Evolutionary conservation across 805 yeast genomes (phyloP).

Genomic region (Tetrapisispora namnaoensis): DNA sequence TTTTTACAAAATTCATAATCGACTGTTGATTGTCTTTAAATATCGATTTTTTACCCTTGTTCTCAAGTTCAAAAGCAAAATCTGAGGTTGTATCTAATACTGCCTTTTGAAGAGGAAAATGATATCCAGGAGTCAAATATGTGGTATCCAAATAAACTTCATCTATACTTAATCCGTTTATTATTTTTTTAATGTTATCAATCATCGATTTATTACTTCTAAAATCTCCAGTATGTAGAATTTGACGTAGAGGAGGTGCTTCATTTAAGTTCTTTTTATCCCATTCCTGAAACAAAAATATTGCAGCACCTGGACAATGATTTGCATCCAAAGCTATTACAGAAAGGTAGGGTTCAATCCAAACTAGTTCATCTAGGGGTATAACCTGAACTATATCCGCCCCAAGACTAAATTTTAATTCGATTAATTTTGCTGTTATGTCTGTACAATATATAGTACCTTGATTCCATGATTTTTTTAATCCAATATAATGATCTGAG

Average conservation of each 20-base stretch:
- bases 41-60: constrained; percentile 18
- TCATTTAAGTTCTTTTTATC: constrained; percentile 3
- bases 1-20: constrained; percentile 17
- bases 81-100: constrained; percentile 55
- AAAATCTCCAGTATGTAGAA: constrained; percentile 89
- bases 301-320: constrained; percentile 93
- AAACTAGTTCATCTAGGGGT: constrained; percentile 34
- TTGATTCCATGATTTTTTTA: constrained; percentile 64
- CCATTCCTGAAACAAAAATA: constrained; percentile 55
- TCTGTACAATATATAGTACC: constrained; percentile 66
- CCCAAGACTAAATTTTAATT: constrained; percentile 42
- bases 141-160: constrained; percentile 83
- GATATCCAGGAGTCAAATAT: constrained; percentile 62
- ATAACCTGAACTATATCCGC: constrained; percentile 32
- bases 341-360: constrained; percentile 35
- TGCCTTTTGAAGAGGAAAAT: constrained; percentile 66
- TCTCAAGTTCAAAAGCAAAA: constrained; percentile 36
- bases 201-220: constrained; percentile 54
- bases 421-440: constrained; percentile 53
- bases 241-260: constrained; percentile 8
- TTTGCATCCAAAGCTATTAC: constrained; percentile 75
- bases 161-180: constrained; percentile 33
- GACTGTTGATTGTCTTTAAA: constrained; percentile 22
- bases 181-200: constrained; percentile 11
- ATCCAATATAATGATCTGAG: constrained; percentile 88